These are phyloP conservation scores for Tetragonia tetragonoides DNA, from an alignment of 148 eudicot species.

Conservation along the genomic window DNA sequence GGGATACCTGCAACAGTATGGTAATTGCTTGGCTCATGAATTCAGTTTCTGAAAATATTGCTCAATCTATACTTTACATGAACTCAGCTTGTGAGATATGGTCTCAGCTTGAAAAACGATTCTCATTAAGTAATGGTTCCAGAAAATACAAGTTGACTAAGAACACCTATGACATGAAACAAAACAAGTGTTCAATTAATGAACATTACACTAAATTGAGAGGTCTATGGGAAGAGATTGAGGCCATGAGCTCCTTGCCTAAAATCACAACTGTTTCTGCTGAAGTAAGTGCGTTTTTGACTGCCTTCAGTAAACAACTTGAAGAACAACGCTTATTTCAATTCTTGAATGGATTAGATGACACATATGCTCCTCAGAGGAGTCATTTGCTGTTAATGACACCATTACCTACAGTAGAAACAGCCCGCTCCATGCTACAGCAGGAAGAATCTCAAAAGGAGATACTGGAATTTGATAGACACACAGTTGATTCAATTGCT, in stretches of 20 bases:
- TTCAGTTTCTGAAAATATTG: too few relatives aligned
- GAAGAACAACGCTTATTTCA: not conserved
- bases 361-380: not conserved
- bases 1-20: too few relatives aligned
- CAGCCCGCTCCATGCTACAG: not conserved
- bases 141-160: not conserved
- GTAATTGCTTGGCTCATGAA: too few relatives aligned
- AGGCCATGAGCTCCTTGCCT: not conserved
- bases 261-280: not conserved
- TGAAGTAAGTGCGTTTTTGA: not conserved
- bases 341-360: not conserved
- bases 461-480: not conserved
- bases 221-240: not conserved
- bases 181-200: not conserved
- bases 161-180: not conserved
- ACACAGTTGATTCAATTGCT: not conserved
- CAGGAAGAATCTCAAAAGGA: not conserved
- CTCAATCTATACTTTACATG: too few relatives aligned
- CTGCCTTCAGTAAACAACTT: not conserved
- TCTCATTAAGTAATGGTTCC: not conserved
- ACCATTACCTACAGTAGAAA: not conserved
- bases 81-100: too few relatives aligned
- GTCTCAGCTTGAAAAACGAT: not conserved
- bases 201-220: not conserved
- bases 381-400: not conserved